Conservation (phyloP, 257 asterid species). For the Capsicum pubescens region DNA sequence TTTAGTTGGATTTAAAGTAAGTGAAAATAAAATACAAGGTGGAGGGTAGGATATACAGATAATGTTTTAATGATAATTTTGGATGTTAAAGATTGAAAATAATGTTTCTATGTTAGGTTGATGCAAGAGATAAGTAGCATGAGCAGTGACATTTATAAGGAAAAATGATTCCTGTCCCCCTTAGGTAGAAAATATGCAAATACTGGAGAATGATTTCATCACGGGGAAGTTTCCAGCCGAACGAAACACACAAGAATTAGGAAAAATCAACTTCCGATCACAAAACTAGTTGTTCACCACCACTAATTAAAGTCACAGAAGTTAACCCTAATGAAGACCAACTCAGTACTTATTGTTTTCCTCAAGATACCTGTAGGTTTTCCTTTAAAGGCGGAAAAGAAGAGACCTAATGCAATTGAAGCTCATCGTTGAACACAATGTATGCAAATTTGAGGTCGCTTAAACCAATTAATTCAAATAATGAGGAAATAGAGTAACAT, state of each 20-base stretch:
- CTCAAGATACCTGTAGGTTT: not conserved
- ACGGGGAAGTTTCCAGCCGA: not conserved
- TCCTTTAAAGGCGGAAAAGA: not conserved
- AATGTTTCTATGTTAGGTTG: not conserved
- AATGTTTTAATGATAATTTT: not conserved
- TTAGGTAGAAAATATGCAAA: not conserved
- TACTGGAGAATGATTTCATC: not conserved
- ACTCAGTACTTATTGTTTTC: not conserved
- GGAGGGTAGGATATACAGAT: not conserved
- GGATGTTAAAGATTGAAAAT: not conserved
- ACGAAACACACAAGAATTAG: not conserved
- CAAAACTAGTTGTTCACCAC: not conserved
- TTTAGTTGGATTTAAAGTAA: not conserved
- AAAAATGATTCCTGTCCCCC: not conserved
- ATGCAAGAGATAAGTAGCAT: not conserved
- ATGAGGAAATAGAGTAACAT: not conserved
- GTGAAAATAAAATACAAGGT: not conserved
- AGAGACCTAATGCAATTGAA: not conserved
- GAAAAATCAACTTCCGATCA: not conserved
- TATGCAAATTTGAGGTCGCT: not conserved
- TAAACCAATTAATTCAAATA: not conserved
- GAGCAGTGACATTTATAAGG: not conserved
- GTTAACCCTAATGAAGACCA: not conserved
- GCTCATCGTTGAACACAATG: slow-evolving; percentile 16
- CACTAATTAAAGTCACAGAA: not conserved